Conservation (phyloP, 1,284 basidiomycete genomes). For the Agroathelia rolfsii region DNA sequence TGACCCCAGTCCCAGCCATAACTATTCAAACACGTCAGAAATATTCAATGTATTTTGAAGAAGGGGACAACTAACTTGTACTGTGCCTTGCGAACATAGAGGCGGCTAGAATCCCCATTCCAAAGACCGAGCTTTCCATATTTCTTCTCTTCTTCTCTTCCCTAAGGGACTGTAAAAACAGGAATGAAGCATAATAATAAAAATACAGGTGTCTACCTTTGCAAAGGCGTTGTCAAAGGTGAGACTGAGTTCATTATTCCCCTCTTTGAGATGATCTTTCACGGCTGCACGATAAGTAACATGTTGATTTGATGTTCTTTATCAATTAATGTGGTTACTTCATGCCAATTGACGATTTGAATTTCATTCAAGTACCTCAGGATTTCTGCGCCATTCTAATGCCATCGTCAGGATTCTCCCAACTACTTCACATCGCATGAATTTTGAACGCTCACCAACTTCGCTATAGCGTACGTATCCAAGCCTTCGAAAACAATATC, state of each 20-base stretch:
- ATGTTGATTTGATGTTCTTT: slow-evolving; percentile 72
- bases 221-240: slow-evolving; percentile 70
- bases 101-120: slow-evolving; percentile 82
- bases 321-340: neutral
- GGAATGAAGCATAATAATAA: neutral
- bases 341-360: slow-evolving; percentile 1
- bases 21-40: slow-evolving; percentile 25
- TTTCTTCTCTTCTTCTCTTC: slow-evolving; percentile 53
- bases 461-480: slow-evolving; percentile 73
- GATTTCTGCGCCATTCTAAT: slow-evolving; percentile 61
- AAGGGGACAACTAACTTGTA: slow-evolving; percentile 50
- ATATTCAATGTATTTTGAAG: slow-evolving; percentile 1
- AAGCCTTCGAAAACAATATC: slow-evolving; percentile 83
- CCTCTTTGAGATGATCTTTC: slow-evolving; percentile 41
- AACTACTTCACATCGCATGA: neutral
- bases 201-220: slow-evolving; percentile 33
- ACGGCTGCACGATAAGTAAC: slow-evolving; percentile 53
- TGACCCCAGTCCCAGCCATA: slow-evolving; percentile 83
- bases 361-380: slow-evolving; percentile 35
- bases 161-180: slow-evolving; percentile 26
- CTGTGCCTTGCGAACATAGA: slow-evolving; percentile 84
- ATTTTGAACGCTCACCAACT: slow-evolving; percentile 39
- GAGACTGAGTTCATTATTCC: slow-evolving; percentile 60
- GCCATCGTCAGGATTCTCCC: neutral
- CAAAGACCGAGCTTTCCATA: slow-evolving; percentile 55